These are phyloP conservation scores for Kwoniella sp. DNA, from an alignment of 768 basidiomycete genomes.

Conservation along the genomic window DNA sequence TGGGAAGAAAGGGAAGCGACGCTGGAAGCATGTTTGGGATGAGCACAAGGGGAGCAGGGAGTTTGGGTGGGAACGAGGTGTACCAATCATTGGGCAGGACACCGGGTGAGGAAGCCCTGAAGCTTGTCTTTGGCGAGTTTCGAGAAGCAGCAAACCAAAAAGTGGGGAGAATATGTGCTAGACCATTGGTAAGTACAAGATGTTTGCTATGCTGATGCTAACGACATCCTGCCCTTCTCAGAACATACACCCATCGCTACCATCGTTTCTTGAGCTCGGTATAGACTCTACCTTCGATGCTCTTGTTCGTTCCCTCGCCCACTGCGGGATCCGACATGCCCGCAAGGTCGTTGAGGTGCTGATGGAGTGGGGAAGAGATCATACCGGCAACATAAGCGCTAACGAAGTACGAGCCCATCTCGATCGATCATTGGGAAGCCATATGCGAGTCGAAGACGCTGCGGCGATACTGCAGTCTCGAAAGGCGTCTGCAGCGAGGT, in stretches of 20 bases:
- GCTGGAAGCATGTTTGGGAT: conserved; percentile 27
- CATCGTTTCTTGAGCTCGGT: conserved; percentile 64
- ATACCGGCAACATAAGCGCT: conserved; percentile 56
- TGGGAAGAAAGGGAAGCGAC: conserved; percentile 35
- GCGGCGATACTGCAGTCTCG: conserved; percentile 41
- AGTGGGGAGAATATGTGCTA: conserved; percentile 68
- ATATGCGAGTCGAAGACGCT: conserved; percentile 43
- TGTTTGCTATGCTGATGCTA: background rate
- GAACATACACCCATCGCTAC: conserved; percentile 68
- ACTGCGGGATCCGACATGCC: conserved; percentile 76
- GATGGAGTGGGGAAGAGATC: conserved; percentile 77
- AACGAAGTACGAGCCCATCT: conserved; percentile 43
- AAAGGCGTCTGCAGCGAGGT: conserved; percentile 66
- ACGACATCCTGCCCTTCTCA: conserved; percentile 38
- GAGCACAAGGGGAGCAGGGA: conserved; percentile 18
- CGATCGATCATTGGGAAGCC: conserved; percentile 25
- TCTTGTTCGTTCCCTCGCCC: conserved; percentile 75
- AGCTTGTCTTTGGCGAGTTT: conserved; percentile 82
- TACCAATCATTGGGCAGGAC: conserved; percentile 68
- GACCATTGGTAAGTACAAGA: conserved; percentile 58
- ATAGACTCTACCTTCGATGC: conserved; percentile 77
- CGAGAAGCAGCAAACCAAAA: conserved; percentile 73
- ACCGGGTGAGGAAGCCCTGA: conserved; percentile 81
- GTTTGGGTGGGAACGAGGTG: conserved; percentile 58
- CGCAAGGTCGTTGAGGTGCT: conserved; percentile 81